These are phyloP conservation scores for Candida parachauliodes DNA, from an alignment of 805 yeast genomes.

Conservation along the genomic window DNA sequence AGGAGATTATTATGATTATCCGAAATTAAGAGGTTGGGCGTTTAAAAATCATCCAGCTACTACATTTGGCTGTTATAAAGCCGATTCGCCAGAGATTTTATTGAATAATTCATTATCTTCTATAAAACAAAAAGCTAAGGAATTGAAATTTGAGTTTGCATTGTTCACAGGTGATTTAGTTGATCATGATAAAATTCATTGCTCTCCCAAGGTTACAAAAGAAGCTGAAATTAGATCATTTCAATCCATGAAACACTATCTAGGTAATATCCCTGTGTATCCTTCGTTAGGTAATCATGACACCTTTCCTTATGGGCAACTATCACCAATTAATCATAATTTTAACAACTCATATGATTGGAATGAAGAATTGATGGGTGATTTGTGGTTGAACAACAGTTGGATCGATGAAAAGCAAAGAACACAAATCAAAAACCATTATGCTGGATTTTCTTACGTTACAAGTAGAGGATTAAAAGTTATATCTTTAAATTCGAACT, in stretches of 20 bases:
- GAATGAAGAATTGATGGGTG: constrained; percentile 32
- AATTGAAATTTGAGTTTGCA: constrained; percentile 50
- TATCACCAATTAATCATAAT: constrained; percentile 44
- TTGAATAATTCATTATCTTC: constrained; percentile 51
- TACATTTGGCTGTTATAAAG: constrained; percentile 56
- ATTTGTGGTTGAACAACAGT: constrained; percentile 30
- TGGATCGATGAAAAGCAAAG: constrained; percentile 30
- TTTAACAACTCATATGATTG: constrained; percentile 28
- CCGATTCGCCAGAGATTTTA: constrained; percentile 66
- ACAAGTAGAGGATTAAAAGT: constrained; percentile 56
- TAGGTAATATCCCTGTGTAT: constrained; percentile 52
- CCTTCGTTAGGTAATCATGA: constrained; percentile 71
- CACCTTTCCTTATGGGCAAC: constrained; percentile 68
- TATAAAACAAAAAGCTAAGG: constrained; percentile 10
- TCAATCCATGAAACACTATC: constrained; percentile 48
- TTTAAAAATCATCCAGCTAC: constrained; percentile 45
- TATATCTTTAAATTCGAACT: constrained; percentile 61
- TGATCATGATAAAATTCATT: constrained; percentile 56
- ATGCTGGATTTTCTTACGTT: constrained; percentile 57
- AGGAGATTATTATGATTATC: constrained; percentile 33
- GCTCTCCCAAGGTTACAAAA: constrained; percentile 58
- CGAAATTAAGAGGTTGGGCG: constrained; percentile 19
- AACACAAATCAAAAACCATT: constrained; percentile 40
- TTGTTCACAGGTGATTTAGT: constrained; percentile 71
- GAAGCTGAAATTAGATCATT: constrained; percentile 72